Evolutionary conservation across 257 asterid species (phyloP), one percentile per base, ranked within the genome.

Genomic region (Craterostigma plantagineum): DNA sequence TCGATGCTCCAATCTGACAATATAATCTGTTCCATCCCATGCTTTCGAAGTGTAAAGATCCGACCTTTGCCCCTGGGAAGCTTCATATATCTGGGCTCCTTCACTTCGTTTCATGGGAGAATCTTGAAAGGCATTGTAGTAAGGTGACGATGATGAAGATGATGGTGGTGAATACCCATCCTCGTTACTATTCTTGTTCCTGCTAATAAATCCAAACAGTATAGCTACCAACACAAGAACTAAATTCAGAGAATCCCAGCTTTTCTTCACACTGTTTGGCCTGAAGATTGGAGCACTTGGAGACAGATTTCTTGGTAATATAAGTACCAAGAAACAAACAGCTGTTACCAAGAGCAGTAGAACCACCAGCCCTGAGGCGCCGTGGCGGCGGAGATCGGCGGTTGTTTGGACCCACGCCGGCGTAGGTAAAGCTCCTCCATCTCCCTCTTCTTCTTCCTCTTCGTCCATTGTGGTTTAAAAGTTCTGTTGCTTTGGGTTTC

Each of bases 201-300:
- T 81, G 44, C 90, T 73, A 0, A 79, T 80, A 56, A 87, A 62
- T 1, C 97, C 97, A 60, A 81, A 79, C 35, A 76, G 57, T 3
- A 81, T 60, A 39, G 97, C 97, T 14, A 73, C 69, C 33, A 86
- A 54, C 50, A 86, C 94, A 27, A 86, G 67, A 1, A 71, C 59
- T 0, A 71, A 30, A 52, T 81, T 86, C 56, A 86, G 54, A 13
- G 92, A 75, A 69, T 78, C 97, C 97, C 97, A 86, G 51, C 87
- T 81, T 36, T 64, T 81, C 54, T 71, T 78, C 1, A 86, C 91
- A 43, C 59, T 65, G 38, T 58, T 81, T 10, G 97, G 93, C 66
- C 56, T 71, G 49, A 86, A 69, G 56, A 86, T 56, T 37, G 44
- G 70, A 33, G 65, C 45, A 58, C 68, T 71, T 7, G 67, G 51